Evolutionary conservation across 768 basidiomycete genomes (phyloP), one percentile per base, ranked within the genome.

Genomic region (Lactarius pseudohatsudake): DNA sequence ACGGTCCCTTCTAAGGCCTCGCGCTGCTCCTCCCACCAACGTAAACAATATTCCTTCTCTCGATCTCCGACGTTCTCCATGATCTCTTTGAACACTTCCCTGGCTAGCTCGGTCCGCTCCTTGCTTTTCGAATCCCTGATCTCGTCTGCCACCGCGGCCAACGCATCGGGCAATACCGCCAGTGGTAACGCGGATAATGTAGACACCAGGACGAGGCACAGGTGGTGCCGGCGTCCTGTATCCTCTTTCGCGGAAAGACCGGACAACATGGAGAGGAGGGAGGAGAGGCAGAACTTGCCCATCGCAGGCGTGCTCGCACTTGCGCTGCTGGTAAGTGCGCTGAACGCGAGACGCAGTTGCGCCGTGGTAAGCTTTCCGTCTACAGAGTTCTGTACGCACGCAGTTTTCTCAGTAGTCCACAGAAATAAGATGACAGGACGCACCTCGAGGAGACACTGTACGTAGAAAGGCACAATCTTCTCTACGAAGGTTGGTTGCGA

Each of bases 321-420:
- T 0, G 90, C 88, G 62, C 85, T 83, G 67, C 82, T 79, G 30
- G 91, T 85, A 15, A 94, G 80, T 8, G 88, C 83, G n/a, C 88
- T 79, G 72, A 84, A 93, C 7, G 94, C 92, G 47, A 92, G 80
- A 34, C 88, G 77, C 9, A 94, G 81, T 72, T 94, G 94, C 0
- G 80, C 64, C 0, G 82, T 83, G 64, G 80, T 88, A 16, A 95
- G 79, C 67, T 79, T 81, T 30, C 82, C 85, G 47, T 89, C 83
- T 1, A 74, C 73, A 1, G 90, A 87, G 74, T 89, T 91, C 88
- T 92, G 61, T 0, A 41, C 30, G 16, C 13, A 43, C 56, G 9
- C 40, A n/a, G 20, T 1, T 28, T 54, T 40, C 34, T 57, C 22
- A 47, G 22, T 3, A 15, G 45, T 20, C 34, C 8, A 38, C 22